Conservation (phyloP, 805 yeast genomes). For the Candida insectalens region DNA sequence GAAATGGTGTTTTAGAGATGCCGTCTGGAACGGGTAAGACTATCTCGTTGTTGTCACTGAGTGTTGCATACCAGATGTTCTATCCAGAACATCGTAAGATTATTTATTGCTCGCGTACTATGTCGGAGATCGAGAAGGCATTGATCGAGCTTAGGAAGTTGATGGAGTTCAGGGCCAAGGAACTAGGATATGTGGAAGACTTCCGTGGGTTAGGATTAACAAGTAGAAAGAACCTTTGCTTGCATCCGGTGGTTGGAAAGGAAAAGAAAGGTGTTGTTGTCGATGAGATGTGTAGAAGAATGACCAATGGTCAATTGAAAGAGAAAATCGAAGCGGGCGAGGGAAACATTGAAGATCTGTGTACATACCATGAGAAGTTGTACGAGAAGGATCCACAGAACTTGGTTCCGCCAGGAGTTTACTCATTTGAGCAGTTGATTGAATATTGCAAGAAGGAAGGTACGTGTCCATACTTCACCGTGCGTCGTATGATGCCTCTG, state of each 20-base stretch:
- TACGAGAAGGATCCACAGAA: conserved; percentile 82
- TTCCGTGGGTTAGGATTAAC: conserved; percentile 92
- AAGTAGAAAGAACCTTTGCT: conserved; percentile 86
- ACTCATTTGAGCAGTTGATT: conserved; percentile 78
- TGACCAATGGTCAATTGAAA: conserved; percentile 86
- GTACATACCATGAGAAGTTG: conserved; percentile 87
- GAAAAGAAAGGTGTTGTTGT: conserved; percentile 89
- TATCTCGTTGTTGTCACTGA: conserved; percentile 78
- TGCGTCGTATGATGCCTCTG: conserved; percentile 92
- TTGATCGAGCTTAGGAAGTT: conserved; percentile 79
- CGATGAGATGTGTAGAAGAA: conserved; percentile 91
- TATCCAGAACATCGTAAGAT: conserved; percentile 92
- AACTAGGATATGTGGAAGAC: conserved; percentile 79
- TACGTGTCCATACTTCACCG: conserved; percentile 94
- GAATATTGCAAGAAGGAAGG: conserved; percentile 69
- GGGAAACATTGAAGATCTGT: conserved; percentile 47
- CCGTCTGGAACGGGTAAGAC: conserved; percentile 99
- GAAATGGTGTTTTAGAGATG: conserved; percentile 95
- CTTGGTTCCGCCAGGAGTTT: conserved; percentile 86
- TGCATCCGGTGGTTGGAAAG: conserved; percentile 79
- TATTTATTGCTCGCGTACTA: conserved; percentile 97
- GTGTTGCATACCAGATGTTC: conserved; percentile 89
- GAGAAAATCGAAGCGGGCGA: conserved; percentile 52
- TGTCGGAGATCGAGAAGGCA: conserved; percentile 98
- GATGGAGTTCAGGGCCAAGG: conserved; percentile 79